A percentile compares a stretch with the other conserved stretches of the same genome.
Conservation (phyloP, 352 stramenopile species). For the Globisporangium echinulatum region DNA sequence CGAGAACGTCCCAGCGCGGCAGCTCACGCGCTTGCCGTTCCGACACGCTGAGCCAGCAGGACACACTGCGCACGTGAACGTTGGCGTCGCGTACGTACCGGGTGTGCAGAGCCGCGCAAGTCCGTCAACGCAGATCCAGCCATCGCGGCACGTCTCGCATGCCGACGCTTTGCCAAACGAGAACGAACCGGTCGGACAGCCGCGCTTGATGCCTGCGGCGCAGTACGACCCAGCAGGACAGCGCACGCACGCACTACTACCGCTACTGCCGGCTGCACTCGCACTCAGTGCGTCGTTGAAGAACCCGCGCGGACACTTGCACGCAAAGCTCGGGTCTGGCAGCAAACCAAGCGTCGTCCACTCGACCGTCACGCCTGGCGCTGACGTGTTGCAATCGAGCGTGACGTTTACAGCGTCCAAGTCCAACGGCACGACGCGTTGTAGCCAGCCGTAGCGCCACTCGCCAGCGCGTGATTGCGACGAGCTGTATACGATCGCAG, state of each 20-base stretch:
- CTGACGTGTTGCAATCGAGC: constrained; percentile 41
- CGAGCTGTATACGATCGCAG: constrained; percentile 1
- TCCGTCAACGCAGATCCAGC: constrained; percentile 56
- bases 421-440: constrained; percentile 27
- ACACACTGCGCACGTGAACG: constrained; percentile 33
- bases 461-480: constrained; percentile 4
- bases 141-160: constrained; percentile 49
- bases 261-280: not conserved
- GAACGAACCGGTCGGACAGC: constrained; percentile 39
- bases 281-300: constrained; percentile 26
- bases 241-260: constrained; percentile 30
- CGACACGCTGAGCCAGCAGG: constrained; percentile 44
- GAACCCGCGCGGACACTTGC: constrained; percentile 48
- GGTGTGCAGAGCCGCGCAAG: constrained; percentile 42
- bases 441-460: constrained; percentile 34
- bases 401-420: constrained; percentile 24
- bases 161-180: constrained; percentile 49
- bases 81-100: constrained; percentile 40
- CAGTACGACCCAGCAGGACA: constrained; percentile 59
- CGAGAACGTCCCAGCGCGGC: constrained; percentile 39
- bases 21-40: constrained; percentile 46
- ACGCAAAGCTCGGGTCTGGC: constrained; percentile 45
- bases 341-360: constrained; percentile 50
- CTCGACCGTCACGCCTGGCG: constrained; percentile 21
- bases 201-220: constrained; percentile 39